Percentiles rank a stretch among this genome's conserved stretches.
These are phyloP conservation scores for Scedosporium boydii DNA, from an alignment of 2,329 filamentous ascomycete genomes.

Conservation along the genomic window DNA sequence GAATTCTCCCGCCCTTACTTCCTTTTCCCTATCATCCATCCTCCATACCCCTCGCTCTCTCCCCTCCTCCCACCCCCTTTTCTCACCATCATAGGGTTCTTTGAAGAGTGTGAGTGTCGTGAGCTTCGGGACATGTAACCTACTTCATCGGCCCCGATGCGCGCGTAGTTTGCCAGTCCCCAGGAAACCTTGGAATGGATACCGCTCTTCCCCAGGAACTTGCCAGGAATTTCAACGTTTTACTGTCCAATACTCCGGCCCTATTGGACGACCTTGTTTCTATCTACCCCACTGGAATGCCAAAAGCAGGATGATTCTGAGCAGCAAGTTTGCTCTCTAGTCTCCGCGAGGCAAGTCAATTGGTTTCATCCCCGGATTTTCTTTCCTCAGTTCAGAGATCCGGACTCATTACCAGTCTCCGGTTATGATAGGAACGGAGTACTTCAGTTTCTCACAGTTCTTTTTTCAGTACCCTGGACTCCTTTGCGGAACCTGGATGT, in stretches of 20 bases:
- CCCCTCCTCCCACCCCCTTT: not conserved
- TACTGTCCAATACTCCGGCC: not conserved
- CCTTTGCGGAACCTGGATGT: not conserved
- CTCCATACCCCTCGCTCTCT: not conserved
- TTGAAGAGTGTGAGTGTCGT: not conserved
- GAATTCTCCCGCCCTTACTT: not conserved
- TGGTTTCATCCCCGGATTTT: not conserved
- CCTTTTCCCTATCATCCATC: not conserved
- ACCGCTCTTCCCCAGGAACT: not conserved
- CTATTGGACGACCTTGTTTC: not conserved
- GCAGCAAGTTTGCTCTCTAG: constrained; percentile 6
- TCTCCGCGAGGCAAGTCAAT: not conserved
- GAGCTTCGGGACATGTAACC: not conserved
- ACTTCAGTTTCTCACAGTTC: not conserved
- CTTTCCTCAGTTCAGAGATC: not conserved
- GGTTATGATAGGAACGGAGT: not conserved
- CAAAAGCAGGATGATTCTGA: not conserved
- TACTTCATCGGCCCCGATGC: not conserved
- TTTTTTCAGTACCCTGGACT: not conserved
- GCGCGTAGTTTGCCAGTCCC: not conserved
- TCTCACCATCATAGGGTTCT: not conserved
- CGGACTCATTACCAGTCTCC: not conserved
- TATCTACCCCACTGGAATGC: not conserved
- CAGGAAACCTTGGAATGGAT: not conserved
- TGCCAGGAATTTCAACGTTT: not conserved